phyloP scores from a whole-genome alignment of 257 asterid species.

The Schizonepeta tenuifolia region DNA sequence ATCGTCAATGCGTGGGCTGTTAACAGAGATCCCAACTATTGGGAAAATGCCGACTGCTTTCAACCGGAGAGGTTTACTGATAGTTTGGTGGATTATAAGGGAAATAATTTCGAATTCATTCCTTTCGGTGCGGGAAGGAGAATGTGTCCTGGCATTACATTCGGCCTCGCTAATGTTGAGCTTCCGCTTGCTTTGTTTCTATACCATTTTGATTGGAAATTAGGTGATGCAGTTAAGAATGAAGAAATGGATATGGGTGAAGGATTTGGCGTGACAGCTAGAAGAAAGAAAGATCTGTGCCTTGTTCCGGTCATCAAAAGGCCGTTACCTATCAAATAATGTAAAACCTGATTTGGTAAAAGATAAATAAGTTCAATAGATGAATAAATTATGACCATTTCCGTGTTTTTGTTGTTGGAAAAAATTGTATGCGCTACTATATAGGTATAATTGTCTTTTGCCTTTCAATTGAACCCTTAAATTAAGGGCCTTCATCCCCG shows the following conservation, averaged over 20 bases:
- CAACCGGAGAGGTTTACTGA: slow-evolving; percentile 36
- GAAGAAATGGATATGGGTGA: slow-evolving; percentile 36
- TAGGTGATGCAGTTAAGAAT: slow-evolving; percentile 8
- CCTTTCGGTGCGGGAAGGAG: slow-evolving; percentile 44
- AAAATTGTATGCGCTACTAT: too few relatives aligned
- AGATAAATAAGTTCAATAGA: too few relatives aligned
- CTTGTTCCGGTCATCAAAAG: slow-evolving; percentile 24
- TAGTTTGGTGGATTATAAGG: slow-evolving; percentile 14
- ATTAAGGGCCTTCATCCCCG: too few relatives aligned
- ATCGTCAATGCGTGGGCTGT: slow-evolving; percentile 36
- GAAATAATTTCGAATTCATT: slow-evolving; percentile 19
- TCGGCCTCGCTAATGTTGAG: slow-evolving; percentile 36
- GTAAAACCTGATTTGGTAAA: too few relatives aligned
- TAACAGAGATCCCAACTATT: slow-evolving; percentile 29
- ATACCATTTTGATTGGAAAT: slow-evolving; percentile 38
- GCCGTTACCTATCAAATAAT: background rate
- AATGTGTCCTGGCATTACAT: slow-evolving; percentile 30
- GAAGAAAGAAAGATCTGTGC: slow-evolving; percentile 6
- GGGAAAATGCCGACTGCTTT: slow-evolving; percentile 28
- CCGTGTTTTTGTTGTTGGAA: too few relatives aligned
- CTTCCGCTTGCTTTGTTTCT: slow-evolving; percentile 35
- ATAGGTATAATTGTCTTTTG: too few relatives aligned
- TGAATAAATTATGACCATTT: too few relatives aligned
- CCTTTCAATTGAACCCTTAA: too few relatives aligned
- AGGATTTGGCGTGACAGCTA: slow-evolving; percentile 6